These are phyloP conservation scores for Parachaetomium inaequale DNA, from an alignment of 495 filamentous ascomycete genomes.

Conservation along the genomic window DNA sequence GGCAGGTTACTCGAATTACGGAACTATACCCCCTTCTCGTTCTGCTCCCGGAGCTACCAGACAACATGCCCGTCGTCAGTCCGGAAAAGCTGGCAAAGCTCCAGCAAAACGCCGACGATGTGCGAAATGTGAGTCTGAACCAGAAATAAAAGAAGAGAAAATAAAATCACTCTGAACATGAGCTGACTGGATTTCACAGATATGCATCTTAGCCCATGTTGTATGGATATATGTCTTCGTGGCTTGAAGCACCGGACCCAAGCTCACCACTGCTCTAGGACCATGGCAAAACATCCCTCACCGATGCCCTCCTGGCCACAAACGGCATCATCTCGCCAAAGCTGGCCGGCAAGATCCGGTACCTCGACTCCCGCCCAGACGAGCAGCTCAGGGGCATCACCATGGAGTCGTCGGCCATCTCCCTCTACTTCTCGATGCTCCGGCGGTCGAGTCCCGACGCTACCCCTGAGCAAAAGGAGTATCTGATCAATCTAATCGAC, in stretches of 20 bases:
- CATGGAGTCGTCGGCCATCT: slow-evolving; percentile 99
- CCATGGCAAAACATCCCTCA: slow-evolving; percentile 97
- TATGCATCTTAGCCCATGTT: slow-evolving; percentile 96
- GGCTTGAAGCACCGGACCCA: background rate
- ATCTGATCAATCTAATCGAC: slow-evolving; percentile 96
- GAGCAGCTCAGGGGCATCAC: slow-evolving; percentile 97
- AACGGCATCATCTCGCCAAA: slow-evolving; percentile 99
- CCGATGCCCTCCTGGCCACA: slow-evolving; percentile 92
- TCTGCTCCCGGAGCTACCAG: background rate
- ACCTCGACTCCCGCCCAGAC: slow-evolving; percentile 93
- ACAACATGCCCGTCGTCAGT: slow-evolving; percentile 80
- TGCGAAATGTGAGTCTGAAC: slow-evolving; percentile 70
- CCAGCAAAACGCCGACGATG: slow-evolving; percentile 76
- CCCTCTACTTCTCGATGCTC: slow-evolving; percentile 90
- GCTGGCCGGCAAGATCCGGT: slow-evolving; percentile 95
- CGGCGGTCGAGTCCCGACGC: slow-evolving; percentile 63
- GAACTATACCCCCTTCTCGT: background rate
- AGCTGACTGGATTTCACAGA: slow-evolving; percentile 68
- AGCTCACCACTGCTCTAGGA: slow-evolving; percentile 50
- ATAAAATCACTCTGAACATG: background rate
- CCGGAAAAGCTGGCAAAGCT: slow-evolving; percentile 81
- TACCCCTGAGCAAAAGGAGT: slow-evolving; percentile 71
- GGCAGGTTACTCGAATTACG: no score
- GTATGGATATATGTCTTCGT: slow-evolving; percentile 17
- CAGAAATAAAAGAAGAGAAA: background rate